A percentile compares a stretch with the other conserved stretches of the same genome.
phyloP scores from a whole-genome alignment of 1,139 yeast species.

The Hansenula lynferdii region DNA sequence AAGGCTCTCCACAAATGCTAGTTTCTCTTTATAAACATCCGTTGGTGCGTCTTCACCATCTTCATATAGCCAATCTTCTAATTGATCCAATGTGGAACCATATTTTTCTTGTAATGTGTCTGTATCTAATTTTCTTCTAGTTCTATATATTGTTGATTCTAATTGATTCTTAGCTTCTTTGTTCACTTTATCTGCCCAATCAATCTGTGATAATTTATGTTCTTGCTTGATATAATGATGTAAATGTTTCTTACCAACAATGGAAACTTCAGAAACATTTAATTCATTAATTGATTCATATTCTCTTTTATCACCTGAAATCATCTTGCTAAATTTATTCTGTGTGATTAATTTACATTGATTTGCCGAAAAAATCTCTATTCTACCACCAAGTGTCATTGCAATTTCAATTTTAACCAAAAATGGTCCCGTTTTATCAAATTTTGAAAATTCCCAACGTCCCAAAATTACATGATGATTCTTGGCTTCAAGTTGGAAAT shows the following conservation, averaged over 20 bases:
- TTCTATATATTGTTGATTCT: slow-evolving; percentile 2
- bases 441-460: neutral
- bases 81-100: neutral
- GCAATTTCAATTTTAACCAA: neutral
- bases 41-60: slow-evolving; percentile 5
- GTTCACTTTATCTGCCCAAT: neutral
- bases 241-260: neutral
- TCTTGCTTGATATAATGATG: neutral
- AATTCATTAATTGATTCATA: neutral
- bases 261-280: neutral
- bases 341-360: neutral
- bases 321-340: neutral
- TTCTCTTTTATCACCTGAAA: neutral
- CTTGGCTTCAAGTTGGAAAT: slow-evolving; percentile 1
- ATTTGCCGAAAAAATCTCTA: neutral
- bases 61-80: slow-evolving; percentile 5
- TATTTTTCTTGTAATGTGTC: neutral
- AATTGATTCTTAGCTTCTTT: slow-evolving; percentile 3
- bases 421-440: neutral
- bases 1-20: neutral
- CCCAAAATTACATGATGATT: neutral
- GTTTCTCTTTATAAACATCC: neutral
- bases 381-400: neutral
- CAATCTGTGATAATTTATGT: neutral
- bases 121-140: neutral